These are phyloP conservation scores for Phytophthora pistaciae DNA, from an alignment of 352 stramenopile species.

Conservation along the genomic window DNA sequence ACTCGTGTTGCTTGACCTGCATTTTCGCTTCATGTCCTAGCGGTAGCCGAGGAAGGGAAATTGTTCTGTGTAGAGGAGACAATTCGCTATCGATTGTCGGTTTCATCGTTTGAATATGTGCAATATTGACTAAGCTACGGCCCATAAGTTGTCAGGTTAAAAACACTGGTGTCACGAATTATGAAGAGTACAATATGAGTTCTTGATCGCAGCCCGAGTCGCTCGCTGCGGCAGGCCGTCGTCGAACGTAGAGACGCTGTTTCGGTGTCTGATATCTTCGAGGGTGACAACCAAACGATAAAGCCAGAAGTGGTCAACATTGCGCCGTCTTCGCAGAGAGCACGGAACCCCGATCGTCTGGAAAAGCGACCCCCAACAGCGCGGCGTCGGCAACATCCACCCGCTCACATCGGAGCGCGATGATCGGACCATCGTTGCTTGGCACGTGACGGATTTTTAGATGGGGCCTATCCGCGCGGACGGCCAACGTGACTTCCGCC, in stretches of 20 bases:
- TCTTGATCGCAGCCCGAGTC: too few relatives aligned
- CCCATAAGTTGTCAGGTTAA: too few relatives aligned
- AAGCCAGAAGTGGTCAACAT: slow-evolving; percentile 13
- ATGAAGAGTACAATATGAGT: too few relatives aligned
- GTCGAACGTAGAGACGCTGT: slow-evolving; percentile 22
- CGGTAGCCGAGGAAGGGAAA: too few relatives aligned
- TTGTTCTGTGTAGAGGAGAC: too few relatives aligned
- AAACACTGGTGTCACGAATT: too few relatives aligned
- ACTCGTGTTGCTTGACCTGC: too few relatives aligned
- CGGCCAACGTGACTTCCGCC: slow-evolving; percentile 11
- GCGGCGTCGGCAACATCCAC: neutral
- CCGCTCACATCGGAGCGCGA: neutral
- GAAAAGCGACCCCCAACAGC: neutral
- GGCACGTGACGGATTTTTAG: slow-evolving; percentile 14
- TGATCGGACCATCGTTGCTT: slow-evolving; percentile 9
- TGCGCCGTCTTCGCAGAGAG: slow-evolving; percentile 6
- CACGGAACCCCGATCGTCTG: neutral
- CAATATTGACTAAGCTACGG: too few relatives aligned
- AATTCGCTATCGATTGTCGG: too few relatives aligned
- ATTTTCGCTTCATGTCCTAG: too few relatives aligned
- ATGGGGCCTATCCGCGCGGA: slow-evolving; percentile 17
- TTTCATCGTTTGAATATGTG: too few relatives aligned
- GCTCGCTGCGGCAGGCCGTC: slow-evolving; percentile 1
- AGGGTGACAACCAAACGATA: slow-evolving; percentile 9
- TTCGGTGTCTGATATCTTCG: slow-evolving; percentile 11